Evolutionary conservation across 768 basidiomycete species (phyloP), one percentile per base, ranked within the genome.

Genomic region (Boletellus sp.): DNA sequence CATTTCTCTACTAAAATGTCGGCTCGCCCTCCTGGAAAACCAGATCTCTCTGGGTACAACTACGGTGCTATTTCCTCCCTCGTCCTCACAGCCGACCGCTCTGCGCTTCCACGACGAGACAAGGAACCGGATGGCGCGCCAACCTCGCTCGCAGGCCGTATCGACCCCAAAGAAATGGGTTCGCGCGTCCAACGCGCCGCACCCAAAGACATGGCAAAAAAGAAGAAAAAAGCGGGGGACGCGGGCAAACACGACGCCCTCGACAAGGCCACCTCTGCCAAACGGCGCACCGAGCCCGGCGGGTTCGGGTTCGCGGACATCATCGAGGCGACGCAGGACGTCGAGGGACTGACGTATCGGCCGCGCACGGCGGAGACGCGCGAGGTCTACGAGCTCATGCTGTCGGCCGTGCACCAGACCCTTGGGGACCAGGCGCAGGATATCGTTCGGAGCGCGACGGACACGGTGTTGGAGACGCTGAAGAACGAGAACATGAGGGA

Each of bases 91-190:
- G 91, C 95, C 12, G 87, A 91, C 72, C 77, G 85, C 47, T 87
- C 88, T 45, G 79, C 77, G 2, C 72, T 92, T 44, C 90, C 90
- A 17, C 79, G 92, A 41, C 78, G 94, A 54, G 91, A 94, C 78
- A 90, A 90, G 72, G 95, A 99, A 67, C 94, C 94, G 7, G 94
- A 96, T 75, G 95, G 96, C 54, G 91, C 93, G 8, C 90, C 94
- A 10, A 94, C 94, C 15, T 86, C 94, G 2, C 83, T 98, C 31
- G 87, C 84, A 39, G 96, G 96, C 15, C 81, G 87, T 23, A 97
- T 99, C 50, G 85, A 92, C 74, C 78, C 84, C 9, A 80, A 78
- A 54, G 86, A 94, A 54, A 99, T 98, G 95, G 95, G 95, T 22
- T 92, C 93, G 17, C 83, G 93, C 19, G 92, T 90, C 28, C 72